Evolutionary conservation across 1,284 basidiomycete genomes (phyloP), one percentile per base, ranked within the genome.

Genomic region (Sanghuangporus weigelae): DNA sequence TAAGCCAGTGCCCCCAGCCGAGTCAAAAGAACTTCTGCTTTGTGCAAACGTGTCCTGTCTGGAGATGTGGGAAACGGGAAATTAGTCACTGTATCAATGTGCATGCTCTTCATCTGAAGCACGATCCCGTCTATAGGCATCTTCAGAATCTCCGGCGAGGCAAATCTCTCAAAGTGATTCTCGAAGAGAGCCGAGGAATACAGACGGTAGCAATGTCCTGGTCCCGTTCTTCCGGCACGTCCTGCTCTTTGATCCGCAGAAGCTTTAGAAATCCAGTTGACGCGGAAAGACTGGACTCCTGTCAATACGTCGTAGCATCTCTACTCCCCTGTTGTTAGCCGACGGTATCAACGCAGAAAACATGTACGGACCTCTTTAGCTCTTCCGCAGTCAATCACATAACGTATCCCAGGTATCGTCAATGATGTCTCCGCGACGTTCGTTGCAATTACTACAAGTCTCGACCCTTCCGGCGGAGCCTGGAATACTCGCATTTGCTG

Each of bases 91-190:
- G 93, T 84, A 71, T 98, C 96, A 66, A 99, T 96, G 72, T 98
- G 95, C 96, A 99, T 98, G 73, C 89, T 90, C 81, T 99, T 99
- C 97, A 99, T 99, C 76, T 98, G 95, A 40, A 99, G 81, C 11
- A 99, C 94, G 26, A 99, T 87, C 0, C 96, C 96, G 71, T 99
- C 97, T 70, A 99, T 96, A 0, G 97, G 96, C 78, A 94, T 96
- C 35, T 96, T 89, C 51, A 96, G 81, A 66, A 99, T 97, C 75
- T 99, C 97, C 1, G 97, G 96, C 65, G 87, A 79, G 0, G 93
- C 84, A 75, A 97, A 97, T 64, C 87, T 77, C 35, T 90, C 86
- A 72, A 99, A 97, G 75, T 96, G 88, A 71, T 96, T 88, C 73
- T 99, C 97, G 73, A 84, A 99, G 8, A 99, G 78, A 0, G 88